Base-by-base conservation (phyloP, 805 yeast species). In the Wickerhamomyces ciferrii region DNA sequence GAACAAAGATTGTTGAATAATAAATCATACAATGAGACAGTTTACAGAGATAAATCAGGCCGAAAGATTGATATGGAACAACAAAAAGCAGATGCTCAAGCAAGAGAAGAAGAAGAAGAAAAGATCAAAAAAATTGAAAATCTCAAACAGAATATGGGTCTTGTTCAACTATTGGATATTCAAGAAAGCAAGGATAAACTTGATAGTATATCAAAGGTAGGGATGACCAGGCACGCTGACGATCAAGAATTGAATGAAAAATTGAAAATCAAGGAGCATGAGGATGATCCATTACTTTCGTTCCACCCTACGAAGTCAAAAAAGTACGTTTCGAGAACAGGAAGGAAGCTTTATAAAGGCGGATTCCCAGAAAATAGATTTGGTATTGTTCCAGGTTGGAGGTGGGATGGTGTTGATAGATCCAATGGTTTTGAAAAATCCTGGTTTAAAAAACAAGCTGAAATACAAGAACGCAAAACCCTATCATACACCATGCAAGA, bases 391-490 rank as follows among this genome's bases (percentile, higher is more conserved):
- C 96, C 97, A 0, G 97, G 97, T 0, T 70, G 71, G 53, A 70
- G 87, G 47, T 91, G 98, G 98, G 96, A 87, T 63, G 97, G 97
- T 0, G 82, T 91, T 2, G 91, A 88, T 64, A 68, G 98, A 48
- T 81, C 95, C 0, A 91, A 84, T 59, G 97, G 96, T 4, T 91
- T 86, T 64, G 98, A 91, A 60, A 69, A 67, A 42, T 69, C 74
- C 45, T 75, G 86, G 72, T 72, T 86, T 52, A 70, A 62, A 40
- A 70, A 59, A 54, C 71, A 65, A 46, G 60, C 62, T 14, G 73
- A 72, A 34, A 29, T 57, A 5, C 60, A 66, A 41, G 68, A 70
- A 44, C 48, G 51, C 7, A 63, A 66, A 43, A 51, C 59, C 0
- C 50, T 62, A 25, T 52, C 58, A 4, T 67, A 66, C 39, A 67